Evolutionary conservation across 345 rosid species (phyloP).

Genomic region (Lepidium sativum): DNA sequence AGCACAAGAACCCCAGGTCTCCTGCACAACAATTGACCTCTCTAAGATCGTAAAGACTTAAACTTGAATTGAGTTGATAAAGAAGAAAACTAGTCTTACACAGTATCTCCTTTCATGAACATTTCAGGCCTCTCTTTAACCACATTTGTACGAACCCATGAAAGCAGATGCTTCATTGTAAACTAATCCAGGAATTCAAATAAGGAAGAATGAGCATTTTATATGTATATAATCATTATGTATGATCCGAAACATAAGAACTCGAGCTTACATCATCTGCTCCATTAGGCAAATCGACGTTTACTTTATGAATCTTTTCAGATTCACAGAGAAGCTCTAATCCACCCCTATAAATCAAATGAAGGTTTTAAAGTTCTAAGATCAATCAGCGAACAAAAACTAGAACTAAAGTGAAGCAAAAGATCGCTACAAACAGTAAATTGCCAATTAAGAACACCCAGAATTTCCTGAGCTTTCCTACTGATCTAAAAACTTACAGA

Average conservation of each 20-base stretch:
- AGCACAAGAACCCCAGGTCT: constrained; percentile 86
- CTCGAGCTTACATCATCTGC: constrained; percentile 39
- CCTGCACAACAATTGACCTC: constrained; percentile 36
- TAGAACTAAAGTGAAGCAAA: background rate
- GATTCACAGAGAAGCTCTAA: constrained; percentile 77
- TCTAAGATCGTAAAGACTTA: background rate
- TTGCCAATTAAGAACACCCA: background rate
- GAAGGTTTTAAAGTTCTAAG: background rate
- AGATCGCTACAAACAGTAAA: background rate
- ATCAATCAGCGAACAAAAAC: background rate
- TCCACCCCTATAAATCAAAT: constrained; percentile 54
- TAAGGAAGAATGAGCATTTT: background rate
- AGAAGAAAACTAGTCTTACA: constrained; percentile 42
- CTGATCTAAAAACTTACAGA: background rate
- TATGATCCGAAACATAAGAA: background rate
- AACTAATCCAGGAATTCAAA: constrained; percentile 31
- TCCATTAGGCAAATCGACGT: constrained; percentile 44
- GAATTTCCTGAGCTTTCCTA: background rate
- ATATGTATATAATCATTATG: background rate
- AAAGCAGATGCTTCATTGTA: constrained; percentile 70
- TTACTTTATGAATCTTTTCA: constrained; percentile 59
- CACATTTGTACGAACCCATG: constrained; percentile 67
- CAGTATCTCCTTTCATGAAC: constrained; percentile 92
- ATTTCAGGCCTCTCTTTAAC: constrained; percentile 96
- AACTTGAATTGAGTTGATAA: background rate